Conservation (phyloP, 164 flowering plant genomes). For the Tinospora cordifolia region DNA sequence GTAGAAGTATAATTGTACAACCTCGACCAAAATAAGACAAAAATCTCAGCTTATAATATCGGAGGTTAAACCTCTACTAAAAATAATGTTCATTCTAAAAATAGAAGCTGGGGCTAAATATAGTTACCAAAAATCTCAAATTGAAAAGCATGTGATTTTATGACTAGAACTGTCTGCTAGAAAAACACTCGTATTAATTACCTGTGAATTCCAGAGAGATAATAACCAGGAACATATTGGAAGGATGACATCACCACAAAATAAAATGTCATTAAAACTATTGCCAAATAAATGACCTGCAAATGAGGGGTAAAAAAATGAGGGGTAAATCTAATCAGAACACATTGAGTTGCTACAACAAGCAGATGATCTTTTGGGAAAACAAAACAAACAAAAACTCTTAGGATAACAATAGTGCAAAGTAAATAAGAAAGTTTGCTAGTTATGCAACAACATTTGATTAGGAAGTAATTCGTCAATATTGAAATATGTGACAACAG, state of each 20-base stretch:
- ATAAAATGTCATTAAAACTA: slow-evolving; percentile 65
- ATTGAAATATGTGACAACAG: neutral
- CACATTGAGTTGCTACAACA: neutral
- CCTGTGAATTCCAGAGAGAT: slow-evolving; percentile 74
- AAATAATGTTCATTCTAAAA: too few species aligned
- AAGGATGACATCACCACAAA: slow-evolving; percentile 54
- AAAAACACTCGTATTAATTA: slow-evolving; percentile 18
- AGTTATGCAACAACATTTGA: neutral
- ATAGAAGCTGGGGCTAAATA: too few species aligned
- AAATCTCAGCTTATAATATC: too few species aligned
- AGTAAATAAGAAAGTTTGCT: neutral
- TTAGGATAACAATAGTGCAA: neutral
- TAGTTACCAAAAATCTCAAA: neutral
- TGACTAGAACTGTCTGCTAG: slow-evolving; percentile 1
- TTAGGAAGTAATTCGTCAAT: neutral
- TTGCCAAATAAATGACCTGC: slow-evolving; percentile 69
- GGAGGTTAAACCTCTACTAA: too few species aligned
- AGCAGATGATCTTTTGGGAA: neutral
- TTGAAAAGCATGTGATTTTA: neutral
- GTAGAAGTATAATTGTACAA: too few species aligned
- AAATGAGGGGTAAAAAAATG: slow-evolving; percentile 2
- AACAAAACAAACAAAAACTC: neutral
- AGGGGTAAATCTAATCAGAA: neutral
- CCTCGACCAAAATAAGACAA: too few species aligned
- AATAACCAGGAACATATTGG: slow-evolving; percentile 73